Conservation (phyloP, 768 basidiomycete genomes). For the Epithele typhae region DNA sequence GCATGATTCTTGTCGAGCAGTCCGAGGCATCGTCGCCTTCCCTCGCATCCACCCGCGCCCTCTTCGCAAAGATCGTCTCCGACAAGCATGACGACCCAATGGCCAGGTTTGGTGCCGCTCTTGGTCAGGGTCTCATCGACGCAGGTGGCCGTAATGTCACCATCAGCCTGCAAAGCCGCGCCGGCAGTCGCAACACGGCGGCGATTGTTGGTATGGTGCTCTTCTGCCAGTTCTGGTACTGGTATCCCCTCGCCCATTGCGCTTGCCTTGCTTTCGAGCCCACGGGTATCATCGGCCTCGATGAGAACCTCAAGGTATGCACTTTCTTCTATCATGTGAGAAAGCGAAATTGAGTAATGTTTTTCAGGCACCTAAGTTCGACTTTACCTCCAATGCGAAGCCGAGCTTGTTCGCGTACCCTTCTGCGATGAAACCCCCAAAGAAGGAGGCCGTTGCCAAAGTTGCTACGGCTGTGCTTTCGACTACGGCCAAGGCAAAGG, state of each 20-base stretch:
- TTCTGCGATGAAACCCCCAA: conserved; percentile 76
- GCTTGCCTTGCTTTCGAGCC: conserved; percentile 91
- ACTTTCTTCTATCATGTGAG: background rate
- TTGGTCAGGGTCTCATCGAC: conserved; percentile 96
- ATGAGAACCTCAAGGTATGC: conserved; percentile 76
- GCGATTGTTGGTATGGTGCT: conserved; percentile 98
- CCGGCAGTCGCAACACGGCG: conserved; percentile 88
- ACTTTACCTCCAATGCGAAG: conserved; percentile 84
- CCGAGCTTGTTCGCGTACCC: conserved; percentile 95
- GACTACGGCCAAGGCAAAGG: conserved; percentile 96
- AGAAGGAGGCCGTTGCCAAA: conserved; percentile 89
- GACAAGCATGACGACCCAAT: conserved; percentile 99
- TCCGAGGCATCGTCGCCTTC: conserved; percentile 88
- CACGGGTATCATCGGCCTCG: conserved; percentile 90
- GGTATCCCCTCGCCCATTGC: conserved; percentile 96
- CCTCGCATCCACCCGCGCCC: conserved; percentile 71
- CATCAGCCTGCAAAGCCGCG: conserved; percentile 88
- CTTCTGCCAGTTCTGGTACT: conserved; percentile 99
- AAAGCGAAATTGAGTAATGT: conserved; percentile 2
- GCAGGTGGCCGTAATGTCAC: conserved; percentile 97
- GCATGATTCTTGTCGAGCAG: conserved; percentile 96
- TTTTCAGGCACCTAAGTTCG: conserved; percentile 85
- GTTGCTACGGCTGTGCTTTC: conserved; percentile 94
- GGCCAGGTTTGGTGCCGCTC: conserved; percentile 94
- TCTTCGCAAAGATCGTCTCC: conserved; percentile 83